Base-by-base conservation (phyloP, 2,329 filamentous ascomycete genomes). In the Talaromyces sp. region DNA sequence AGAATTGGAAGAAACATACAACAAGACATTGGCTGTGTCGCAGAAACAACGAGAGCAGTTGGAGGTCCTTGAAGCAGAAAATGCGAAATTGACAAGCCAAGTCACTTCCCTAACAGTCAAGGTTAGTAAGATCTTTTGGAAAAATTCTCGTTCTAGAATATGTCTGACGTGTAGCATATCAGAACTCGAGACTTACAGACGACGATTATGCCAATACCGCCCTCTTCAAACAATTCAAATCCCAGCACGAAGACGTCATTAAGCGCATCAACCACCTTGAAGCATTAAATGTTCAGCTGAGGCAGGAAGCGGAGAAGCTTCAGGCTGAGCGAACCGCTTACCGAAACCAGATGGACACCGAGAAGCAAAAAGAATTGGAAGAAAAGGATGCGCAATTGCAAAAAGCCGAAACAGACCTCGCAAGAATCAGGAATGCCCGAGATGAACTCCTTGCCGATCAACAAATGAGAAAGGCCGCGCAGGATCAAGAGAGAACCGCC, bases 151-250 rank as follows among this genome's bases (percentile, higher is more conserved):
- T 58, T 60, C 60, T 28, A 66, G 54, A 60, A 30, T 42, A 58
- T 47, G 51, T 63, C 62, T 69, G 58, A 68, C 64, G 33, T 61
- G 54, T 58, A 55, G n/a, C n/a, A 57, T 42, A 80, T 17, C 83
- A 88, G 72, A 81, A 90, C 55, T 87, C 91, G 15, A 88, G 85
- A 60, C 80, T 93, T 52, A 89, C 90, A 0, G 95, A 99, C 69
- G 95, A 99, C 65, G 95, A 99, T 69, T 98, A 96, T 72, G 88
- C 92, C 47, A 88, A 92, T 61, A 96, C 92, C 4, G 92, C 97
- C 69, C 83, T 96, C 3, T 99, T 96, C 83, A 98, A 96, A 77
- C 87, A 90, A 64, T 84, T 97, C 71, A 96, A 93, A 77, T 85
- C 84, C 27, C 92, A 97, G 69, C 91, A 96, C 69, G 95, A 98